Evolutionary conservation across 305 asterid genomes (phyloP), one percentile per base, ranked within the genome.

Genomic region (Fraxinus greggii): DNA sequence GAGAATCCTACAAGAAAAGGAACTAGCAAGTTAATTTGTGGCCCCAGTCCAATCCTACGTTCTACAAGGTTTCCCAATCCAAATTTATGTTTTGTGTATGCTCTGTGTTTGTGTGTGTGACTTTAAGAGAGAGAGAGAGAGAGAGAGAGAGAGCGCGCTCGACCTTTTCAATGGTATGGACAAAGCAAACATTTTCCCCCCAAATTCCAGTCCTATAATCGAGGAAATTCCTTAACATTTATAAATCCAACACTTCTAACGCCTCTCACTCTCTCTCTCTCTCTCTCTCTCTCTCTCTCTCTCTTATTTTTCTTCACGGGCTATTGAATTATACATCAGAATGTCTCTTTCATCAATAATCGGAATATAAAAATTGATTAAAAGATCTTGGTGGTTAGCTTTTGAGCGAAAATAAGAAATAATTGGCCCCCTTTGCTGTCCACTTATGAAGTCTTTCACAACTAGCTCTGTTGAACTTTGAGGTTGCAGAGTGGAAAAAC

Each of bases 401-500:
- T 81, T 80, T 61, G 59, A 79, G 83, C 85, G 74, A 83, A 65
- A 59, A 78, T 21, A n/a, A 83, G 78, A n/a, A 51, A 78, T 28
- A 63, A 69, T 54, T 76, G 29, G 48, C 80, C 40, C 19, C 0
- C 19, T 45, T 42, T 80, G 75, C 79, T 80, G 88, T 79, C 79
- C 80, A 85, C 24, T 78, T 29, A 48, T 51, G 81, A 84, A 76
- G 79, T 36, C 79, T 67, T 28, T 48, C 24, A 86, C 80, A 86
- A 81, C 82, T 86, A 83, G 88, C 61, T n/a, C 19, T 76, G 85
- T 83, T 82, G 91, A 87, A 86, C 36, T 76, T 85, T 73, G 77
- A 81, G 74, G 78, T 21, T 17, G 36, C 79, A 69, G 26, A 56
- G 78, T 84, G 78, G 85, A 70, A 82, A 86, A 86, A 72, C 36